Evolutionary conservation across 208 protist species (phyloP).

Genomic region (Crithidia acanthocephali): DNA sequence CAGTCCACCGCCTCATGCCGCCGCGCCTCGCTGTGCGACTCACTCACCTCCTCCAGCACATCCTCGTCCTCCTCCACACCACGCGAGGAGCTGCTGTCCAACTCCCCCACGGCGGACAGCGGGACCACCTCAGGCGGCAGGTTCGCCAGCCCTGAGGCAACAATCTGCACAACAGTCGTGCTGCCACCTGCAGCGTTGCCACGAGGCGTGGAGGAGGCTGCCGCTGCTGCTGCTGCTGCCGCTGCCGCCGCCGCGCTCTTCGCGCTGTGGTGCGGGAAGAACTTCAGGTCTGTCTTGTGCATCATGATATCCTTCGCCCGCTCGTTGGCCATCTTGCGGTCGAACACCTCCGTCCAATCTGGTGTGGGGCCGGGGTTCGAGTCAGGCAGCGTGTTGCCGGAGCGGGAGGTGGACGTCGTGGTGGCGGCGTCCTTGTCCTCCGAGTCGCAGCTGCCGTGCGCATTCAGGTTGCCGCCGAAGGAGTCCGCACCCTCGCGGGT

Average conservation of each 20-base stretch:
- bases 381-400: slow-evolving; percentile 23
- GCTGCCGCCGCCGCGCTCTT: slow-evolving; percentile 16
- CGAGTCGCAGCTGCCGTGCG: background rate
- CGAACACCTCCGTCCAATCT: slow-evolving; percentile 42
- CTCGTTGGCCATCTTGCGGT: slow-evolving; percentile 37
- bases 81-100: slow-evolving; percentile 37
- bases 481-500: background rate
- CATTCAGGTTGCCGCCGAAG: background rate
- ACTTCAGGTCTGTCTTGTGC: slow-evolving; percentile 31
- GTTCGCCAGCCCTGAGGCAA: background rate
- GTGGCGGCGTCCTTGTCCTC: slow-evolving; percentile 13
- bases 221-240: slow-evolving; percentile 8
- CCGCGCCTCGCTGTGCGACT: background rate
- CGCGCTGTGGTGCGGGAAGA: slow-evolving; percentile 25
- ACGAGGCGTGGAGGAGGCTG: background rate
- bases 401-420: slow-evolving; percentile 15
- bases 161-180: background rate
- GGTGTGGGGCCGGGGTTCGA: slow-evolving; percentile 4
- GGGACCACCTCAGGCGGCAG: slow-evolving; percentile 21
- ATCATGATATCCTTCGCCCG: slow-evolving; percentile 35
- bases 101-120: slow-evolving; percentile 32
- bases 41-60: background rate
- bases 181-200: background rate
- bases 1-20: background rate
- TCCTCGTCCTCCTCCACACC: slow-evolving; percentile 28